Evolutionary conservation across 164 flowering plant genomes (phyloP).

Genomic region (Vitis amurensis): DNA sequence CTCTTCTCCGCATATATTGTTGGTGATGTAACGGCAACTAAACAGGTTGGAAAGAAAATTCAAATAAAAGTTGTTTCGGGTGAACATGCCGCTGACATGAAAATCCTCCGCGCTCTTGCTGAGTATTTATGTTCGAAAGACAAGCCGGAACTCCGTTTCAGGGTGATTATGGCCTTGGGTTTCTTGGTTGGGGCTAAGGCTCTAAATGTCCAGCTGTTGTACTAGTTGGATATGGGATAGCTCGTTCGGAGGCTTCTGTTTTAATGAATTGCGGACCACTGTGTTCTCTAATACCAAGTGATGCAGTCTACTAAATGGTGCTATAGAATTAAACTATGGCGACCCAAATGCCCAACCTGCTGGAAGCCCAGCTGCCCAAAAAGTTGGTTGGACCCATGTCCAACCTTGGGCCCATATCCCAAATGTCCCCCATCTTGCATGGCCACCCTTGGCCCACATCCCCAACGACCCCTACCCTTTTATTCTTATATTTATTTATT

Average conservation of each 20-base stretch:
- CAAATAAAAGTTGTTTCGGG: conserved; percentile 17
- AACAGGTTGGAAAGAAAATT: conserved; percentile 1
- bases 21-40: conserved; percentile 10
- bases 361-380: no score
- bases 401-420: no score
- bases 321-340: no score
- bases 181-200: conserved; percentile 89
- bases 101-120: conserved; percentile 70
- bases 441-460: no score
- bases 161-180: conserved; percentile 75
- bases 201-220: conserved; percentile 81
- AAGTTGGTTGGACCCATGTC: no score
- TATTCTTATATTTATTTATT: no score
- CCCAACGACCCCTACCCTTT: no score
- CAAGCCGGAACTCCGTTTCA: conserved; percentile 68
- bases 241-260: conserved; percentile 84
- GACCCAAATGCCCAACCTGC: no score
- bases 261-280: conserved; percentile 76
- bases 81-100: conserved; percentile 53
- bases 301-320: no score
- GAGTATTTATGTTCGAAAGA: conserved; percentile 90
- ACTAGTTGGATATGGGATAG: conserved; percentile 94
- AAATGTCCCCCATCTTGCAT: no score
- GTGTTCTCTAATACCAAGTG: conserved; percentile 51
- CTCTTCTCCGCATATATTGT: conserved; percentile 49